Conservation (phyloP, 768 basidiomycete genomes). For the Suillus discolor region DNA sequence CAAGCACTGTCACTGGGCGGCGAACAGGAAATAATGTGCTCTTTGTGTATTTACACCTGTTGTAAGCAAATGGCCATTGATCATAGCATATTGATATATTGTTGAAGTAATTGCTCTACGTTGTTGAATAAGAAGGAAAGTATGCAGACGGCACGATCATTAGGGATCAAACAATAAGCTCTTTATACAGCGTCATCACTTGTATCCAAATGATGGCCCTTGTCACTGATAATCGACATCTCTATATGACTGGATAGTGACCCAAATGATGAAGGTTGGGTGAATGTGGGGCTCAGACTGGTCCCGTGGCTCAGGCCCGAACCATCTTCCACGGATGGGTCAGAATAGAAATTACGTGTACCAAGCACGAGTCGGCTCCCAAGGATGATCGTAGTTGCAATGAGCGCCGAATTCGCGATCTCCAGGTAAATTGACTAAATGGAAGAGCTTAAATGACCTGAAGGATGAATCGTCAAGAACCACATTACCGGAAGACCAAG, state of each 20-base stretch:
- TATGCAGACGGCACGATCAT: not conserved
- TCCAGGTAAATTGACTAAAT: constrained; percentile 10
- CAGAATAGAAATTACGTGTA: constrained; percentile 13
- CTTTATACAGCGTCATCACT: not conserved
- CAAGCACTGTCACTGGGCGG: too few relatives aligned
- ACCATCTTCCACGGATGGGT: not conserved
- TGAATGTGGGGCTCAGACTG: not conserved
- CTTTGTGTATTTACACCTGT: not conserved
- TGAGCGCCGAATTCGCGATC: constrained; percentile 10
- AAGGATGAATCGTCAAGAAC: not conserved
- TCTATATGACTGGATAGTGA: not conserved
- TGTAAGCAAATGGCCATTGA: not conserved
- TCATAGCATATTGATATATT: not conserved
- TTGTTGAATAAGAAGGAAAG: not conserved
- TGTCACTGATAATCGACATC: not conserved
- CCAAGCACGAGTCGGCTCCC: constrained; percentile 11
- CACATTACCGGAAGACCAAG: constrained; percentile 13
- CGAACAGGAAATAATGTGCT: not conserved
- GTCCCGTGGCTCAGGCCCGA: not conserved
- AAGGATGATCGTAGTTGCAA: constrained; percentile 8
- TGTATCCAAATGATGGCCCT: not conserved
- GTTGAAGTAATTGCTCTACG: not conserved
- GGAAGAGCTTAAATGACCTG: constrained; percentile 1
- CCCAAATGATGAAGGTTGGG: not conserved
- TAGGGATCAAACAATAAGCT: not conserved